Base-by-base conservation (phyloP, 1,139 yeast genomes). In the Sugiyamaella pinicola region DNA sequence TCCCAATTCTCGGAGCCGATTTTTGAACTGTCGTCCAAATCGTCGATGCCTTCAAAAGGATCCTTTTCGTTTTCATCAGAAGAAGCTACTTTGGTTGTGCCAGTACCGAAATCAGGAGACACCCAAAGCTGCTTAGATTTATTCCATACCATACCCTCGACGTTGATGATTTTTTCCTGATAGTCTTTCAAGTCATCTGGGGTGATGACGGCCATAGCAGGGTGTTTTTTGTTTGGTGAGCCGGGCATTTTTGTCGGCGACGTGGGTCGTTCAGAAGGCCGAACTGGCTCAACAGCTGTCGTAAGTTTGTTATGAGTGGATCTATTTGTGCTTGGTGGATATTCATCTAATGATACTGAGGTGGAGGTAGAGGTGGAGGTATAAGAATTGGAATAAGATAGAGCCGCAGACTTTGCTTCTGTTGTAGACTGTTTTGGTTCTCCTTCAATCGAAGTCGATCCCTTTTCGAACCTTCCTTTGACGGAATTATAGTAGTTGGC, bases 11-110 rank as follows among this genome's bases (percentile, higher is more conserved):
- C 15, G n/a, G 21, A 22, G 17, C 29, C 31, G 9, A 33, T 8
- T 12, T 38, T 46, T 9, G 49, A 39, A 17, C 19, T 35, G 28
- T 46, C 49, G 21, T 46, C 43, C 18, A 63, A 56, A 49, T 65
- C 68, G 1, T 64, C 68, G 44, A 66, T 64, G 2, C 64, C 69
- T n/a, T 59, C 61, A 55, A 65, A 64, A 13, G 60, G 61, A 31
- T 61, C 64, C 2, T 54, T 53, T 3, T 61, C 60, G 4, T 37
- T 24, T 24, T 55, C 56, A 17, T 43, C 47, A 4, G 47, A 43
- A n/a, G 47, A 43, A 21, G 51, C 54, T 8, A 61, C 61, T 29
- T 58, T 59, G 1, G 64, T 60, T 4, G 63, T 57, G 9, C 61
- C 64, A 6, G 63, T 60, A 15, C 60, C 62, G 35, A 49, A 58